Base-by-base conservation (phyloP, 2,329 filamentous ascomycete genomes). In the Colletotrichum camelliae region DNA sequence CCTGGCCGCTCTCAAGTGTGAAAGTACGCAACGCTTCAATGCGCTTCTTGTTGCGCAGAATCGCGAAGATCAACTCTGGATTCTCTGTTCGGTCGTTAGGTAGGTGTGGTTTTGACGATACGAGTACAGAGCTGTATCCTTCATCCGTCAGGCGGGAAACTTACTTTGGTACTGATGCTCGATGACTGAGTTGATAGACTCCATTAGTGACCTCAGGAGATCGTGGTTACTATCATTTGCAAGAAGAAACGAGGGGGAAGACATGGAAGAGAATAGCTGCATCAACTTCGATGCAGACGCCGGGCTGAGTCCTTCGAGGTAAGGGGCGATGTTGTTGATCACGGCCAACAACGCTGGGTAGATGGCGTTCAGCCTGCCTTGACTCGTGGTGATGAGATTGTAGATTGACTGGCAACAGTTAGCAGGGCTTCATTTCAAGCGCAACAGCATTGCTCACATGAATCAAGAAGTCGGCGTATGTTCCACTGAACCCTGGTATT, bases 401-500 rank as follows among this genome's bases (percentile, higher is more conserved):
- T 98, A 97, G 76, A 98, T 96, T 8, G 96, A 98, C 92, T 96
- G 76, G 13, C n/a, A 5, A 29, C 16, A 9, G 37, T 58, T 10
- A 60, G 83, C 64, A 78, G 73, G 27, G 58, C 9, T 18, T 18
- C 8, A 39, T 13, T 7, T 65, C 18, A 76, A 39, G 18, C 27
- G 65, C 4, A n/a, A 29, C 10, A 33, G 8, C 35, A n/a, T 43
- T 35, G 83, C 92, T 85, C 86, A 95, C 94, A 81, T 96, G 96
- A 75, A 99, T 94, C 68, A 99, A 88, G 82, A 97, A 98, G 84
- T 99, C 97, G 27, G 94, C 95, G 85, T 98, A 98, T 18, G 94
- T 95, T 39, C 97, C 97, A 78, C 91, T 92, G 85, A 99, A 99
- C 15, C 94, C 94, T 15, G 91, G 89, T 77, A 99, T 93, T 75